Evolutionary conservation across 208 protist species (phyloP).

Genomic region (Wallacemonas sp.): DNA sequence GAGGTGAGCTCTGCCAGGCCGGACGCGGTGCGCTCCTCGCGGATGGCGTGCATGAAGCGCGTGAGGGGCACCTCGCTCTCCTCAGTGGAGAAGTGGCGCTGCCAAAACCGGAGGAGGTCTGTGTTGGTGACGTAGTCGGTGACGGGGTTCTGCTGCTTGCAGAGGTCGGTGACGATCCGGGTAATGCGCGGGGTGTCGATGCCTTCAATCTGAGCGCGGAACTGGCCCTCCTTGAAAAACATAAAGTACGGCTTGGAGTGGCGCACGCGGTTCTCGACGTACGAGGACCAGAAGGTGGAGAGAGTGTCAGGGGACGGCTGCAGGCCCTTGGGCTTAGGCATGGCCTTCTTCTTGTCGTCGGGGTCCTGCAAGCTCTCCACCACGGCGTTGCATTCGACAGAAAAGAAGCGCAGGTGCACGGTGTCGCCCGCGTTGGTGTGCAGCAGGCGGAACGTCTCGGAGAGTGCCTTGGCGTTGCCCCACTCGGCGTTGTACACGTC

Average conservation of each 20-base stretch:
- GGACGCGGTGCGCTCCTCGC: slow-evolving; percentile 19
- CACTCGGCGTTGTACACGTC: slow-evolving; percentile 90
- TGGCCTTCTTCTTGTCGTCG: slow-evolving; percentile 26
- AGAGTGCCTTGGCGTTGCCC: slow-evolving; percentile 84
- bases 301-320: slow-evolving; percentile 67
- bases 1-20: slow-evolving; percentile 18
- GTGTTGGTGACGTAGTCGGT: slow-evolving; percentile 77
- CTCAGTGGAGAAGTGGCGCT: slow-evolving; percentile 53
- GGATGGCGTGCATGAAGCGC: slow-evolving; percentile 52
- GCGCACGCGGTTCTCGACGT: slow-evolving; percentile 57
- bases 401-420: slow-evolving; percentile 83
- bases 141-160: slow-evolving; percentile 68
- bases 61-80: slow-evolving; percentile 65
- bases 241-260: slow-evolving; percentile 90
- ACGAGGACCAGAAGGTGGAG: slow-evolving; percentile 53
- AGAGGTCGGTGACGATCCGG: slow-evolving; percentile 73
- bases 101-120: slow-evolving; percentile 74
- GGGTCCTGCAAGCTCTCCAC: slow-evolving; percentile 63
- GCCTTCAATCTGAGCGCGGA: slow-evolving; percentile 69
- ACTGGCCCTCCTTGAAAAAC: slow-evolving; percentile 88
- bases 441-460: slow-evolving; percentile 85
- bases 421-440: slow-evolving; percentile 79
- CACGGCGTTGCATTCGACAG: slow-evolving; percentile 83
- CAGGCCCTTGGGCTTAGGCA: slow-evolving; percentile 32
- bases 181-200: slow-evolving; percentile 88